Evolutionary conservation across 2,329 filamentous ascomycete species (phyloP).

Genomic region (Neofusicoccum parvum): DNA sequence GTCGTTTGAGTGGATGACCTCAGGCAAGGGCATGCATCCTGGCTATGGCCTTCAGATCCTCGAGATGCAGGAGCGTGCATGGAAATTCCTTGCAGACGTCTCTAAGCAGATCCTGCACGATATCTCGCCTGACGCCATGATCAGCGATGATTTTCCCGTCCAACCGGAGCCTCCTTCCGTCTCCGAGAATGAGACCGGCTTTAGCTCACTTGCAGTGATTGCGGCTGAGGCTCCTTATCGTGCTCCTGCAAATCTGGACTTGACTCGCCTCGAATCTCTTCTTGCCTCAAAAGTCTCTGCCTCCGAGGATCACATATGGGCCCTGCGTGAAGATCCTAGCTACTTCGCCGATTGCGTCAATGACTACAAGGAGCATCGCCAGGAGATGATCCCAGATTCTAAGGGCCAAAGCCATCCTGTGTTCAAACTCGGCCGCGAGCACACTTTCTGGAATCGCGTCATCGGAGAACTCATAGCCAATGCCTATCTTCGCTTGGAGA

Average conservation of each 20-base stretch:
- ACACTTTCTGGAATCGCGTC: conserved; percentile 45
- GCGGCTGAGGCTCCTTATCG: conserved; percentile 57
- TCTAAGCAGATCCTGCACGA: conserved; percentile 56
- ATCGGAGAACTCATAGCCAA: conserved; percentile 37
- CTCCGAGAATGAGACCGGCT: conserved; percentile 33
- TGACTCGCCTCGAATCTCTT: conserved; percentile 49
- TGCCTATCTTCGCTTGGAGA: conserved; percentile 40
- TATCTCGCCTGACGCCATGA: conserved; percentile 38
- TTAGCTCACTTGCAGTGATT: conserved; percentile 44
- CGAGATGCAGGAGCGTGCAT: conserved; percentile 53
- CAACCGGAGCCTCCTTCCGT: conserved; percentile 42
- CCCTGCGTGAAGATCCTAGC: conserved; percentile 60
- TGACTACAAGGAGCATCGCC: conserved; percentile 52
- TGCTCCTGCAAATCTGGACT: conserved; percentile 50
- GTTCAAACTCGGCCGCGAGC: conserved; percentile 23
- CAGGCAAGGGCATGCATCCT: conserved; percentile 43
- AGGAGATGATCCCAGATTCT: conserved; percentile 47
- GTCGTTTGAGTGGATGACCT: conserved; percentile 42
- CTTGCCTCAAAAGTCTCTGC: conserved; percentile 45
- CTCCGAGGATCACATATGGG: conserved; percentile 58
- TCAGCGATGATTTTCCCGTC: conserved; percentile 34
- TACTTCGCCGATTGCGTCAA: conserved; percentile 55
- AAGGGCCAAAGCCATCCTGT: conserved; percentile 35
- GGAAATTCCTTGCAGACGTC: conserved; percentile 54
- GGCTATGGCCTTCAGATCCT: conserved; percentile 55